Percentiles rank a stretch among this genome's conserved stretches.
These are phyloP conservation scores for Aspergillus sojae DNA, from an alignment of 2,329 filamentous ascomycete species.

Conservation along the genomic window DNA sequence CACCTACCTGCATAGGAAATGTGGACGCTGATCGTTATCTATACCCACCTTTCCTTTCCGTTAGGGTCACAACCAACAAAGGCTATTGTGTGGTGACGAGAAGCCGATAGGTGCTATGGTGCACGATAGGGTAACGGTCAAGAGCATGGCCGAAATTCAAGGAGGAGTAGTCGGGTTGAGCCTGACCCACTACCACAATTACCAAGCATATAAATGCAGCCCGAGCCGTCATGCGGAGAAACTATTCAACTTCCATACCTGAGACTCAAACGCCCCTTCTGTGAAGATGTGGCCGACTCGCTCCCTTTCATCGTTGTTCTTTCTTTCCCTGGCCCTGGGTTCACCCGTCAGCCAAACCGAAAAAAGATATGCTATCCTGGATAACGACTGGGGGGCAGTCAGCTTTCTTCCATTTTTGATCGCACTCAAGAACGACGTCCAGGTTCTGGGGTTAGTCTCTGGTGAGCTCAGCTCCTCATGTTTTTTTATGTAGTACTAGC, in stretches of 20 bases:
- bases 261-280: too few species aligned
- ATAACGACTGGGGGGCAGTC: conserved; percentile 51
- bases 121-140: not conserved
- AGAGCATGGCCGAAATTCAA: not conserved
- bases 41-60: not conserved
- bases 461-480: conserved; percentile 13
- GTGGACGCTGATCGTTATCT: not conserved
- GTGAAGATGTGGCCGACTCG: not conserved
- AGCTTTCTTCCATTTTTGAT: conserved; percentile 50
- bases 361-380: conserved; percentile 43
- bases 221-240: not conserved
- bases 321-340: not conserved
- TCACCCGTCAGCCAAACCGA: conserved; percentile 7
- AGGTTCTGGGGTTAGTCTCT: conserved; percentile 46
- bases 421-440: conserved; percentile 48
- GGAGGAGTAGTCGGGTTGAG: not conserved
- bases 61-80: not conserved
- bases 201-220: not conserved
- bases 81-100: not conserved
- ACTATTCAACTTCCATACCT: not conserved
- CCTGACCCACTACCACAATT: not conserved
- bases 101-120: not conserved
- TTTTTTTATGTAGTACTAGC: not conserved
- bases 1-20: not conserved
- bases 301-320: not conserved